Percentiles rank a stretch among this genome's conserved stretches.
Conservation (phyloP, 768 basidiomycete species). For the Fistulinella prunicolor region DNA sequence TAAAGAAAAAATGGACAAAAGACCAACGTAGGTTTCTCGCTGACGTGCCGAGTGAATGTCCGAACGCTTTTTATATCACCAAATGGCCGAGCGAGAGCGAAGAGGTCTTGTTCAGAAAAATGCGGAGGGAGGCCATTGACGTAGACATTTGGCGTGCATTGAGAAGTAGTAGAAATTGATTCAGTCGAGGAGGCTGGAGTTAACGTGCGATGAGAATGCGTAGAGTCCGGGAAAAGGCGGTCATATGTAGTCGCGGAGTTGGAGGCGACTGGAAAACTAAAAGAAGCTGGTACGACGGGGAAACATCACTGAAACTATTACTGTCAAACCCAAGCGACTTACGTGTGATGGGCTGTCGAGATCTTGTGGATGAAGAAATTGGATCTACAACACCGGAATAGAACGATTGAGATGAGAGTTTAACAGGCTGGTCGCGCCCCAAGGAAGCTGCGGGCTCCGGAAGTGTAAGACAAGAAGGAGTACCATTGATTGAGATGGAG, state of each 20-base stretch:
- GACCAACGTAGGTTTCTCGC: conserved; percentile 57
- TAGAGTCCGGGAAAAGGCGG: conserved; percentile 7
- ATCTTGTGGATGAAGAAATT: conserved; percentile 3
- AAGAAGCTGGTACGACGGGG: conserved; percentile 20
- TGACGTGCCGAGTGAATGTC: conserved; percentile 80
- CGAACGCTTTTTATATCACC: conserved; percentile 74
- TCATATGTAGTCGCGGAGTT: conserved; percentile 11
- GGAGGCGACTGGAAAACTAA: conserved; percentile 21
- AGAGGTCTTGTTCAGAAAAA: conserved; percentile 77
- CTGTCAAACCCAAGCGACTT: not conserved
- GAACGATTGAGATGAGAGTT: conserved; percentile 9
- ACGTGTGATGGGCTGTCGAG: conserved; percentile 27
- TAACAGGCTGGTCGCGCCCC: conserved; percentile 7
- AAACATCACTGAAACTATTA: conserved; percentile 3
- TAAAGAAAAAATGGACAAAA: conserved; percentile 10
- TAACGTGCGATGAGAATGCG: conserved; percentile 13
- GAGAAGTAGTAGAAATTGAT: conserved; percentile 9
- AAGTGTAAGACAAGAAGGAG: conserved; percentile 22
- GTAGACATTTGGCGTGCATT: conserved; percentile 72
- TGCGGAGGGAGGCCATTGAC: conserved; percentile 86
- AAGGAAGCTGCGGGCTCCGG: conserved; percentile 8
- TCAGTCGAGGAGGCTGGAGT: conserved; percentile 15
- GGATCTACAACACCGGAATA: conserved; percentile 15
- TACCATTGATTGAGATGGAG: conserved; percentile 12
- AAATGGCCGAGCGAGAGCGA: conserved; percentile 67